Evolutionary conservation across 768 basidiomycete genomes (phyloP).

Genomic region (Mycena chlorophos): DNA sequence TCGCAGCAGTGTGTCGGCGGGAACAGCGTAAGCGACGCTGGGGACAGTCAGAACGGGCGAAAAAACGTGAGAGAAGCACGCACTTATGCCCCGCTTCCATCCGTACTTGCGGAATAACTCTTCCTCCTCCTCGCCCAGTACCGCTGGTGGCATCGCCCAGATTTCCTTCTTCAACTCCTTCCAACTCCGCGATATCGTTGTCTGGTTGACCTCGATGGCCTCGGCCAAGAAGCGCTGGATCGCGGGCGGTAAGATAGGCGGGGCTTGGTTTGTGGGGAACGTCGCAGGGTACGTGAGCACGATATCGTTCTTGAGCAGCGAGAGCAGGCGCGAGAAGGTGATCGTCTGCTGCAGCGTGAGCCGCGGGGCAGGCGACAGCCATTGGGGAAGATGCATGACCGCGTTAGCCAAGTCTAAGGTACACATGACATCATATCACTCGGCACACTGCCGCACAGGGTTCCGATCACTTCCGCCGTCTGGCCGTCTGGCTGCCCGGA

Average conservation of each 20-base stretch:
- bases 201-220: neutral
- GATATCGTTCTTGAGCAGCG: slow-evolving; percentile 1
- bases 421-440: too few relatives aligned
- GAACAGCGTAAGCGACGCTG: slow-evolving; percentile 1
- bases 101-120: neutral
- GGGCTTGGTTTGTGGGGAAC: neutral
- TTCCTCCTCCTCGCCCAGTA: neutral
- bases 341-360: neutral
- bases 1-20: neutral
- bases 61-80: neutral
- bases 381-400: neutral
- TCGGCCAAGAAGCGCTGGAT: neutral
- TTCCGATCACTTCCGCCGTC: too few relatives aligned
- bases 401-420: too few relatives aligned
- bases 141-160: neutral
- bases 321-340: neutral
- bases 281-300: neutral
- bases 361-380: neutral
- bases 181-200: neutral
- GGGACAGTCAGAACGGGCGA: neutral
- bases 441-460: too few relatives aligned
- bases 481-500: too few relatives aligned
- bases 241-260: neutral
- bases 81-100: slow-evolving; percentile 1
- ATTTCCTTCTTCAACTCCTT: neutral